Base-by-base conservation (phyloP, 306 rosid species). In the Betula pendula region DNA sequence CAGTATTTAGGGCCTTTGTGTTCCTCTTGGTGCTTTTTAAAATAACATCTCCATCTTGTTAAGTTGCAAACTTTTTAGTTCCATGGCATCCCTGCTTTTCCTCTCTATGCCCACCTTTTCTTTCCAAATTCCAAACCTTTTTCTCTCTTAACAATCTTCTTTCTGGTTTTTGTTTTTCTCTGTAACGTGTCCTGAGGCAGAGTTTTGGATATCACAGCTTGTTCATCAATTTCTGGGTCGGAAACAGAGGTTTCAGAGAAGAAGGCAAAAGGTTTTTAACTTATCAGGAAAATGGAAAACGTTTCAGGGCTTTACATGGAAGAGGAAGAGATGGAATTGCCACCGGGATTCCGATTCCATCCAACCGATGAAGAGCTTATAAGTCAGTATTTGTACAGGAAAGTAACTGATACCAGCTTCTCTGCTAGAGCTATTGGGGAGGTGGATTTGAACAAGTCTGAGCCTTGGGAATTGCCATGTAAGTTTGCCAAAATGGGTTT, bases 401-500 rank as follows among this genome's bases (percentile, higher is more conserved):
- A 89, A 74, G 97, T 92, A 3, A 83, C 80, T 43, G 88, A 89
- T 62, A 63, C 79, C 14, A 71, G 3, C 35, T 95, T 95, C 81
- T 79, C 81, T 19, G 91, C 96, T 1, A 87, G 83, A 59, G 97
- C 99, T 10, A 91, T 95, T 68, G 97, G 97, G 19, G 97, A 95
- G n/a, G 97, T 91, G 9, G 97, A 95, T 85, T 88, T 95, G 73
- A 95, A 95, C 87, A 92, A 82, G 86, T 92, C 89, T 5, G 99
- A 95, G 81, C 99, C 99, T n/a, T 95, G 99, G 99, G 97, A 92
- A 33, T 89, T 95, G 73, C 99, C 97, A 44, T 72, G 99, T 95
- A 83, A 88, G 91, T 81, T 76, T 38, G 2, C 27, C 1, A 20
- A 51, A 67, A 72, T 5, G 3, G 0, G 0, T 2, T 11, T n/a